Base-by-base conservation (phyloP, 768 basidiomycete species). In the Lentinula raphanica region DNA sequence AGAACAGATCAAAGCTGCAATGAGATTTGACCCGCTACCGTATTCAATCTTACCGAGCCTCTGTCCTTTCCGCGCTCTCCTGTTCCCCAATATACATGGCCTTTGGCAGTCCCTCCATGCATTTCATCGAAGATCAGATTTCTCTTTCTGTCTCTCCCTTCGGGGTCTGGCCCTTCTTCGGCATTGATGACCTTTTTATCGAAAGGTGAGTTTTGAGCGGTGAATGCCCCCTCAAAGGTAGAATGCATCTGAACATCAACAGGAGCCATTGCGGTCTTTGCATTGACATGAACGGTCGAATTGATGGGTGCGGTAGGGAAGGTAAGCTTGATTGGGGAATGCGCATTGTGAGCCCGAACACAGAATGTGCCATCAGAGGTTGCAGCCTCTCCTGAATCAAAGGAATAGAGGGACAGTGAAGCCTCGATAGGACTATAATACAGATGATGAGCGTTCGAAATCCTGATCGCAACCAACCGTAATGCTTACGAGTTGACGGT, bases 171-270 rank as follows among this genome's bases (percentile, higher is more conserved):
- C 19, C 9, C 25, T 5, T 54, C 39, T 21, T 54, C 38, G 27
- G 38, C 32, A 35, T 11, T 17, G 28, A 49, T 25, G 3, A 46
- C 36, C 5, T 19, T 31, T 21, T 46, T 36, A 27, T 44, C 54
- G 17, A 54, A 25, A 7, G 54, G 31, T 5, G 53, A 38, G 12
- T 64, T 58, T 17, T 67, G 65, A 42, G 70, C 27, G 9, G 50
- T 27, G 58, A 72, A 68, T 8, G 36, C 29, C 32, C 73, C 74
- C 51, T 75, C 73, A 59, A 59, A 74, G n/a, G 71, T 62, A 11
- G 58, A 51, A 32, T 68, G 63, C 21, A 74, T 59, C n/a, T 25
- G 9, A 39, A 73, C 65, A 29, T 49, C 17, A 7, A 68, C 67
- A 8, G 65, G 65, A 9, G 66, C 58, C 54, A 72, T 69, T 29